These are phyloP conservation scores for Phoenix roebelenii DNA, from an alignment of 176 grass and related monocot species.

Conservation along the genomic window DNA sequence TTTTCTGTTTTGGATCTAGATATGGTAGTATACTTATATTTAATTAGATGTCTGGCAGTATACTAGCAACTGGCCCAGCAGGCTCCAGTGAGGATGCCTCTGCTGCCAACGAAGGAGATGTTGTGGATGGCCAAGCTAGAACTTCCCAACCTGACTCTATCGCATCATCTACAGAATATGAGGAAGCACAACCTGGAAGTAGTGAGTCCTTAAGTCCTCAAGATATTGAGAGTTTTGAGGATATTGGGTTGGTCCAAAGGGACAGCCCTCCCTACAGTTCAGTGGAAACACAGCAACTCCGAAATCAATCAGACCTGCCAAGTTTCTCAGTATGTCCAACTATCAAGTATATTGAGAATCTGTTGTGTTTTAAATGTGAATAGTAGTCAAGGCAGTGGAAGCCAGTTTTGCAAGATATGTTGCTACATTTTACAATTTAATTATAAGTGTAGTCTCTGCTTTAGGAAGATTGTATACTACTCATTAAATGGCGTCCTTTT, in stretches of 20 bases:
- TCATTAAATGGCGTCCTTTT: no score
- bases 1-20: no score
- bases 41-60: slow-evolving; percentile 26
- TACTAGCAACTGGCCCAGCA: slow-evolving; percentile 31
- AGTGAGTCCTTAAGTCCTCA: slow-evolving; percentile 31
- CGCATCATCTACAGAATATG: slow-evolving; percentile 32
- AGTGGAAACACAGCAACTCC: slow-evolving; percentile 25
- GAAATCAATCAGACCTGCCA: slow-evolving; percentile 34
- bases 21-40: background rate
- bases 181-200: slow-evolving; percentile 32
- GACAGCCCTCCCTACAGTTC: slow-evolving; percentile 42
- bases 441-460: no score
- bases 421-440: no score
- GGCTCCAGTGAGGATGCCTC: slow-evolving; percentile 19
- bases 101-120: slow-evolving; percentile 22
- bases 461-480: no score
- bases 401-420: no score
- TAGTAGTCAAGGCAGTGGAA: no score
- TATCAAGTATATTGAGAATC: no score
- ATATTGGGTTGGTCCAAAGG: slow-evolving; percentile 53
- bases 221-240: slow-evolving; percentile 45
- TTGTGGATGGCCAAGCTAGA: slow-evolving; percentile 39
- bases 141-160: slow-evolving; percentile 32
- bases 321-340: slow-evolving; percentile 42
- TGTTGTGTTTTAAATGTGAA: no score